Conservation (phyloP, 148 eudicot species). For the Chenopodium album region DNA sequence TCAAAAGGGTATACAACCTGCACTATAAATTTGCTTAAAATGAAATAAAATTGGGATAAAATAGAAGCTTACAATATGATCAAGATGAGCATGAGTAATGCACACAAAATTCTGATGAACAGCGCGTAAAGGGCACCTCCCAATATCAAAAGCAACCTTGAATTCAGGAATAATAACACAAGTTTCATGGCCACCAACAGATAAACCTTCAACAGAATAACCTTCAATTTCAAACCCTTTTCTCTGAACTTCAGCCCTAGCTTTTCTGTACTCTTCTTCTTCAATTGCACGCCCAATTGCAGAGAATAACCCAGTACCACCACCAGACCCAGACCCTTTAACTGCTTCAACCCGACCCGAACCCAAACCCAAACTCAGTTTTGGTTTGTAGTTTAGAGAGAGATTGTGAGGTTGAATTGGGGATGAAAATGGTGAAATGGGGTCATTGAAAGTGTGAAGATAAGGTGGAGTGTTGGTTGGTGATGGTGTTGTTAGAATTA, state of each 20-base stretch:
- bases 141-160: conserved; percentile 85
- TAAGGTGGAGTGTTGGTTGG: conserved; percentile 37
- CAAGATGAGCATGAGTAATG: conserved; percentile 96
- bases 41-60: neutral
- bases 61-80: conserved; percentile 69
- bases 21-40: neutral
- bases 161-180: conserved; percentile 84
- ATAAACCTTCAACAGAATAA: conserved; percentile 69
- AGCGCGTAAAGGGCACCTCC: conserved; percentile 82
- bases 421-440: conserved; percentile 29
- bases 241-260: conserved; percentile 68
- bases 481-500: conserved; percentile 32
- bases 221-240: conserved; percentile 66
- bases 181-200: conserved; percentile 92
- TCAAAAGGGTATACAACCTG: neutral
- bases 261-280: conserved; percentile 88
- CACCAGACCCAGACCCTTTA: conserved; percentile 8
- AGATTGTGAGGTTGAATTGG: conserved; percentile 11
- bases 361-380: neutral
- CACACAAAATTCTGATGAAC: conserved; percentile 82
- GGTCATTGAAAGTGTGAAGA: conserved; percentile 23
- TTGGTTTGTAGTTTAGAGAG: conserved; percentile 11
- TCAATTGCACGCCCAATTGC: conserved; percentile 80
- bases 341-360: conserved; percentile 11
- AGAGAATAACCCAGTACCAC: conserved; percentile 38